Conservation (phyloP, 768 basidiomycete genomes). For the Rickenella mellea region DNA sequence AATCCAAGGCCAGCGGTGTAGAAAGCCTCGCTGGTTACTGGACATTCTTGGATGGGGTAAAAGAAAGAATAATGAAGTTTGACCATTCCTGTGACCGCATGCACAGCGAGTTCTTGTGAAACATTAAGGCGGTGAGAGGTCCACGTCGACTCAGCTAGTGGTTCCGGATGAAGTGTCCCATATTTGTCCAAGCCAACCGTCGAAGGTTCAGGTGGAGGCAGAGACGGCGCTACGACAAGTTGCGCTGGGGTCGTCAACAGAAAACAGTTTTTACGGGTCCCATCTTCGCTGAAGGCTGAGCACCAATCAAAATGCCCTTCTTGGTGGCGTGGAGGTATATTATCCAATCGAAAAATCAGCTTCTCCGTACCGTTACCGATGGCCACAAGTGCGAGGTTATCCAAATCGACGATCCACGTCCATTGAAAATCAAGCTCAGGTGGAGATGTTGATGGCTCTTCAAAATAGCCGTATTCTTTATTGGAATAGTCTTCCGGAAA, state of each 20-base stretch:
- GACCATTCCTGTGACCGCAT: not conserved
- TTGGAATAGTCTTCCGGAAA: not conserved
- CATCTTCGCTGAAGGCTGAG: not conserved
- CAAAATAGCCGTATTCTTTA: not conserved
- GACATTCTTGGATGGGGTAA: not conserved
- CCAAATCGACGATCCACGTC: conserved; percentile 20
- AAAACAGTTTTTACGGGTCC: not conserved
- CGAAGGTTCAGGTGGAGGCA: not conserved
- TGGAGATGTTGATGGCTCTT: conserved; percentile 1
- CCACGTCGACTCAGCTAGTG: no score
- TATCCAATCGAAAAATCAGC: conserved; percentile 6
- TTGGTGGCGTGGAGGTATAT: conserved; percentile 3
- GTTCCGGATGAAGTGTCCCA: not conserved
- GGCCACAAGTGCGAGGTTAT: conserved; percentile 17
- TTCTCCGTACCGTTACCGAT: no score
- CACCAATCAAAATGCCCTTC: not conserved
- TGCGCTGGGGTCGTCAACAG: not conserved
- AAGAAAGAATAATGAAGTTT: no score
- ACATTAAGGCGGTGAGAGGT: no score
- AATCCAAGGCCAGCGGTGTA: not conserved
- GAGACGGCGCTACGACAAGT: not conserved
- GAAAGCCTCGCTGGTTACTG: not conserved
- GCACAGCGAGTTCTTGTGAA: no score
- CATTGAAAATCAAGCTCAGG: conserved; percentile 16
- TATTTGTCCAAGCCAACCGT: not conserved